These are phyloP conservation scores for Solanum bulbocastanum DNA, from an alignment of 257 asterid genomes.

Conservation along the genomic window DNA sequence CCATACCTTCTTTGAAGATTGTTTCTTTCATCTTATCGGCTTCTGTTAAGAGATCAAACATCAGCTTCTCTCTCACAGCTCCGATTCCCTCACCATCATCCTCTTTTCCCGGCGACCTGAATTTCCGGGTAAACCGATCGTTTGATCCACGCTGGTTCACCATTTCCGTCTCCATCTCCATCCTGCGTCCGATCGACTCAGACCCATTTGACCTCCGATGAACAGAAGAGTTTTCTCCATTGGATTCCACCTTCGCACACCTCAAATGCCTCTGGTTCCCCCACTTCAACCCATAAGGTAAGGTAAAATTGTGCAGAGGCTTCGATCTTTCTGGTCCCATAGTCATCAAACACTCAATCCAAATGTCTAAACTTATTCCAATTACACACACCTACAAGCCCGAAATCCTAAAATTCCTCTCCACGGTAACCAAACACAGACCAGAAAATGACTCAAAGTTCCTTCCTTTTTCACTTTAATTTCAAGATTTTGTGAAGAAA, in stretches of 20 bases:
- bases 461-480: not conserved
- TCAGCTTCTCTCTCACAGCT: conserved; percentile 42
- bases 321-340: conserved; percentile 53
- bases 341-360: conserved; percentile 6
- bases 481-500: not conserved
- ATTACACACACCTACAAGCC: not conserved
- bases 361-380: not conserved
- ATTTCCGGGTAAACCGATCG: not conserved
- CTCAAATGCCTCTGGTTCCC: conserved; percentile 57
- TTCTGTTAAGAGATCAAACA: conserved; percentile 65
- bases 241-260: conserved; percentile 55
- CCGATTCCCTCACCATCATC: conserved; percentile 34
- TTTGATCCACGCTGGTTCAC: not conserved
- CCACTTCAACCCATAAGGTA: conserved; percentile 58
- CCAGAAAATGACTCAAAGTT: not conserved
- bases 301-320: conserved; percentile 54
- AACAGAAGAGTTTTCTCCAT: conserved; percentile 21
- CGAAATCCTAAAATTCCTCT: not conserved
- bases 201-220: conserved; percentile 15
- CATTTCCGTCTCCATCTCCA: not conserved
- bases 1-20: conserved; percentile 42
- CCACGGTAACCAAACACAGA: not conserved
- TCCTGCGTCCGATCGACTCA: conserved; percentile 12
- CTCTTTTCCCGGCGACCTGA: not conserved
- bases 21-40: conserved; percentile 54